Evolutionary conservation across 148 eudicot genomes (phyloP).

Genomic region (Persicaria tinctoria): DNA sequence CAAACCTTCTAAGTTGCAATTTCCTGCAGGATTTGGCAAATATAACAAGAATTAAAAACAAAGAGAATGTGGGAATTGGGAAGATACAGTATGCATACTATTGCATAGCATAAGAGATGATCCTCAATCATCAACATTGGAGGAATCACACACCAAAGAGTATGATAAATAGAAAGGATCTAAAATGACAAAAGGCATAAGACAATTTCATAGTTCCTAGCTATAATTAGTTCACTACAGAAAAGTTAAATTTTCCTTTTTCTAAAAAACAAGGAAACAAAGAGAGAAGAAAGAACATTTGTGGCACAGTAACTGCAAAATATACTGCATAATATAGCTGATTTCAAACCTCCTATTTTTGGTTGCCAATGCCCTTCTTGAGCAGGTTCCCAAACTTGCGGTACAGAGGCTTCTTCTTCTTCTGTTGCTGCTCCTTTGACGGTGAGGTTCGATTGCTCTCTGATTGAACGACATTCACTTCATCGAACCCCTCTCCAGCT

Average conservation of each 20-base stretch:
- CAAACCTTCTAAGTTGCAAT: neutral
- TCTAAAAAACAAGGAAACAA: neutral
- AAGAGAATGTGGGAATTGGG: neutral
- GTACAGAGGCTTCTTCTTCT: constrained; percentile 82
- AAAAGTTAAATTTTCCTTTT: neutral
- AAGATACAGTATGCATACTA: neutral
- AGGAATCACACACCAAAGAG: neutral
- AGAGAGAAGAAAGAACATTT: neutral
- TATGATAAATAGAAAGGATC: constrained; percentile 17
- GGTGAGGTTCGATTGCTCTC: constrained; percentile 55
- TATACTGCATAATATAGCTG: neutral
- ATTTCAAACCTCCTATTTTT: constrained; percentile 28
- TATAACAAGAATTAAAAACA: neutral
- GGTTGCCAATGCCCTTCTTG: constrained; percentile 67
- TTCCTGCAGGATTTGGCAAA: neutral
- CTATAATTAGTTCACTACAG: constrained; percentile 11
- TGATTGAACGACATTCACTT: constrained; percentile 32
- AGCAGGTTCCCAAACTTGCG: constrained; percentile 75
- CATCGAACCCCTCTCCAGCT: constrained; percentile 45
- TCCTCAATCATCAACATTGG: neutral
- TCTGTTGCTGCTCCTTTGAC: constrained; percentile 44
- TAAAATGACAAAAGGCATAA: constrained; percentile 10
- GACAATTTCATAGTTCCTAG: constrained; percentile 20
- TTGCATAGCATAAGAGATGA: neutral
- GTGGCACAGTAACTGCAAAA: neutral